Percentiles rank a stretch among this genome's conserved stretches.
Conservation (phyloP, 768 basidiomycete genomes). For the Rhizopogon sp. region DNA sequence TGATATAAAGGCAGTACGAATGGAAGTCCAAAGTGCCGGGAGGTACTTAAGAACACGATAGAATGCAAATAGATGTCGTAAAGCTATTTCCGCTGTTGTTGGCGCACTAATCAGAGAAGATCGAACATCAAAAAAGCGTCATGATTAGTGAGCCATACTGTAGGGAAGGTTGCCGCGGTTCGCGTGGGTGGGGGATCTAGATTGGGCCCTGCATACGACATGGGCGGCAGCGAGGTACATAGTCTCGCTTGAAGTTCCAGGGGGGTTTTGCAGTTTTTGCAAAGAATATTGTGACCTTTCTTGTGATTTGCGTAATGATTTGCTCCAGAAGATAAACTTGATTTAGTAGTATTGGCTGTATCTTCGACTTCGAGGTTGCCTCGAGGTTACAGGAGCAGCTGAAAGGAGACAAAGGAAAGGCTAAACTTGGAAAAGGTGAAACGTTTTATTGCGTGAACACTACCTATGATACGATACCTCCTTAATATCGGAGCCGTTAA, state of each 20-base stretch:
- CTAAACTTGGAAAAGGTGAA: constrained; percentile 42
- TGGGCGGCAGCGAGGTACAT: constrained; percentile 39
- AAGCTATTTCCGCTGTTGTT: constrained; percentile 53
- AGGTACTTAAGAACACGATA: constrained; percentile 29
- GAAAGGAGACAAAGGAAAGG: neutral
- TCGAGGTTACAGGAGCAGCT: neutral
- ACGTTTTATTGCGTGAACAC: constrained; percentile 42
- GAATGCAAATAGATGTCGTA: constrained; percentile 32
- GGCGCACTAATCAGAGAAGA: constrained; percentile 28
- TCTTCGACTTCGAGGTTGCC: constrained; percentile 36
- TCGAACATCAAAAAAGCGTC: neutral
- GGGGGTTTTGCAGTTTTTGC: constrained; percentile 54
- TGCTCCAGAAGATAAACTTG: neutral
- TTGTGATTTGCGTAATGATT: neutral
- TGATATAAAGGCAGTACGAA: constrained; percentile 3
- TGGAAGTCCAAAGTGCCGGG: neutral
- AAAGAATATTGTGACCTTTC: constrained; percentile 20
- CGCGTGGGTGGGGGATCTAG: neutral
- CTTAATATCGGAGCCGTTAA: constrained; percentile 29
- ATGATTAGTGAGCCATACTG: neutral
- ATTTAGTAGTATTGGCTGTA: constrained; percentile 48
- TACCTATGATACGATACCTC: constrained; percentile 35
- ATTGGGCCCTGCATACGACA: constrained; percentile 34
- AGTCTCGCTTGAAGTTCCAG: constrained; percentile 48
- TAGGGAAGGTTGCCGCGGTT: neutral